Conservation (phyloP, 768 basidiomycete species). For the Paxillus involutus region DNA sequence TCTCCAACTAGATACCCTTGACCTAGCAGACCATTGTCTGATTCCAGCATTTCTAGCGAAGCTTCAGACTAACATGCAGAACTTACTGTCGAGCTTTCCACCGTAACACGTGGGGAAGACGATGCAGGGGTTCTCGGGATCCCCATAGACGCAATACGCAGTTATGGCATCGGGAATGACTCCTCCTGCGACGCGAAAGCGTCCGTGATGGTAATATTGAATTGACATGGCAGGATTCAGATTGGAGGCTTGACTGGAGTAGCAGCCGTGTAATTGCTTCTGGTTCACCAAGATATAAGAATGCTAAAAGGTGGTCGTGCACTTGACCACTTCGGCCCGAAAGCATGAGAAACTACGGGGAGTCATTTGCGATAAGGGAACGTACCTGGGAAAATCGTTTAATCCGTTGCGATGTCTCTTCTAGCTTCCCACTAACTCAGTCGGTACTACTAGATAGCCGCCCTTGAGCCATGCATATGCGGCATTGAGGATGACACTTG, state of each 20-base stretch:
- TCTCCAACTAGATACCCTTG: conserved; percentile 53
- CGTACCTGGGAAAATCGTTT: neutral
- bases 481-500: no score
- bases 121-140: conserved; percentile 53
- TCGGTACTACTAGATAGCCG: no score
- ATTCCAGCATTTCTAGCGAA: neutral
- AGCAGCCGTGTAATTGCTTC: neutral
- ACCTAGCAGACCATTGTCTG: conserved; percentile 33
- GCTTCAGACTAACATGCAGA: neutral
- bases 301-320: neutral
- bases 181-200: conserved; percentile 52
- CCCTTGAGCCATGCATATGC: no score
- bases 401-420: no score
- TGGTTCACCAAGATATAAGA: conserved; percentile 1
- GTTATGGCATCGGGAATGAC: conserved; percentile 56
- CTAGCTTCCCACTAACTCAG: no score
- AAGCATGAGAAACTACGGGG: conserved; percentile 3
- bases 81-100: conserved; percentile 50
- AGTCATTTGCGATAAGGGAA: neutral
- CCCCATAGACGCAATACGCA: conserved; percentile 59
- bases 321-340: neutral
- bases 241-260: neutral
- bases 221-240: conserved; percentile 26
- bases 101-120: conserved; percentile 63
- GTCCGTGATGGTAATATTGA: conserved; percentile 53